Conservation (phyloP, 1,139 yeast genomes). For the Wickerhamomyces sp. region DNA sequence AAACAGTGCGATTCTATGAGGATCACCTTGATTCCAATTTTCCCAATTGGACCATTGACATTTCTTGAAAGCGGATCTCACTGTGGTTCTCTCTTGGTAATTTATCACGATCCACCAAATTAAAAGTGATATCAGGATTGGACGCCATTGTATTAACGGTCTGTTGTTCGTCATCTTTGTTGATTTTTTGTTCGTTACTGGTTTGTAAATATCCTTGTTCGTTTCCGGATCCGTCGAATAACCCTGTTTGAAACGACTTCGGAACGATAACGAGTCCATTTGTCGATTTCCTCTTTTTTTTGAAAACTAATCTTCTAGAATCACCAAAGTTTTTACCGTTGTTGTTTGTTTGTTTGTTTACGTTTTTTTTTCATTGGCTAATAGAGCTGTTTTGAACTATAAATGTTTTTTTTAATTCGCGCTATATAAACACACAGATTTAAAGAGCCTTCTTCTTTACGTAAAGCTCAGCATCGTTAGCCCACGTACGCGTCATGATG, state of each 20-base stretch:
- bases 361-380: no score
- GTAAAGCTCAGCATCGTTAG: neutral
- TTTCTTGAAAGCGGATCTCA: constrained; percentile 37
- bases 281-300: neutral
- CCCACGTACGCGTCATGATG: constrained; percentile 25
- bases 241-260: constrained; percentile 1
- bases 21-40: constrained; percentile 36
- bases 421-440: no score
- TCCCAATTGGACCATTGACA: constrained; percentile 73
- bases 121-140: constrained; percentile 7
- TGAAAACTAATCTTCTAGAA: no score
- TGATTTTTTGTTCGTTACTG: constrained; percentile 1
- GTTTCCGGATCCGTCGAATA: neutral
- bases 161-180: neutral
- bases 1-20: constrained; percentile 63
- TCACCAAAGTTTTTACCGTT: no score
- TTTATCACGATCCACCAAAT: constrained; percentile 48
- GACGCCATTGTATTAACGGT: constrained; percentile 5
- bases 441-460: neutral
- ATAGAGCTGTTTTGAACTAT: no score
- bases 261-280: constrained; percentile 2
- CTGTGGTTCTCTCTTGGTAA: constrained; percentile 58
- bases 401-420: no score
- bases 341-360: no score
- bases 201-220: constrained; percentile 1